phyloP scores from a whole-genome alignment of 495 filamentous ascomycete genomes.

The Coniosporium apollinis region DNA sequence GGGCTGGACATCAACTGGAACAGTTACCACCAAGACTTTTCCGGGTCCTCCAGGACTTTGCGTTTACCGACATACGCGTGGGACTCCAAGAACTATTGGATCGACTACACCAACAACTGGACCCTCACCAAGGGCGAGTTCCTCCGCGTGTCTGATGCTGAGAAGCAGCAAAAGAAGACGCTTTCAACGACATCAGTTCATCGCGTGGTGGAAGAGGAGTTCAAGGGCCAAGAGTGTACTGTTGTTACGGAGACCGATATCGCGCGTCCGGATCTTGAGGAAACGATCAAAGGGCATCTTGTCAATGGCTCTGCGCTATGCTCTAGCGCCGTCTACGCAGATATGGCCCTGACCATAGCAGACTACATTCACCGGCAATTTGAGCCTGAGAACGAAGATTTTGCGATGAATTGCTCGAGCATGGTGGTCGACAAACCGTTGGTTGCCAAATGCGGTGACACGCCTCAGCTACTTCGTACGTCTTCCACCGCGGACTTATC shows the following conservation, averaged over 20 bases:
- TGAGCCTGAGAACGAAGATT: constrained; percentile 30
- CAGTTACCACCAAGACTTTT: constrained; percentile 4
- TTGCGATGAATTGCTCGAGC: constrained; percentile 42
- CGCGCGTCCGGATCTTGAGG: neutral
- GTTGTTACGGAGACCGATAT: constrained; percentile 5
- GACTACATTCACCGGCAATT: neutral
- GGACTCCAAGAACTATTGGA: constrained; percentile 28
- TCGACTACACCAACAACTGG: constrained; percentile 25
- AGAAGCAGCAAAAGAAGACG: too few relatives aligned
- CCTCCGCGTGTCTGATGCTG: too few relatives aligned
- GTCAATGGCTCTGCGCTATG: constrained; percentile 4
- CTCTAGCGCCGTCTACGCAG: constrained; percentile 3
- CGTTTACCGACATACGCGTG: constrained; percentile 12
- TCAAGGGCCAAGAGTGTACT: neutral
- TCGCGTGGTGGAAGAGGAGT: constrained; percentile 2
- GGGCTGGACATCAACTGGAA: constrained; percentile 9
- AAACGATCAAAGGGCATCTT: constrained; percentile 3
- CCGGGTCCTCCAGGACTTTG: constrained; percentile 1
- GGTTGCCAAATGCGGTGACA: constrained; percentile 34
- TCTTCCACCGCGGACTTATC: constrained; percentile 14
- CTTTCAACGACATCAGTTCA: constrained; percentile 2
- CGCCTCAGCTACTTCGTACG: constrained; percentile 25
- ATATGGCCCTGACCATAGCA: constrained; percentile 3
- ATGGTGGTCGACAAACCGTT: constrained; percentile 56
- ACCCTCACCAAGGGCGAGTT: constrained; percentile 21